phyloP scores from a whole-genome alignment of 768 basidiomycete genomes.

The Boletus reticulatus region DNA sequence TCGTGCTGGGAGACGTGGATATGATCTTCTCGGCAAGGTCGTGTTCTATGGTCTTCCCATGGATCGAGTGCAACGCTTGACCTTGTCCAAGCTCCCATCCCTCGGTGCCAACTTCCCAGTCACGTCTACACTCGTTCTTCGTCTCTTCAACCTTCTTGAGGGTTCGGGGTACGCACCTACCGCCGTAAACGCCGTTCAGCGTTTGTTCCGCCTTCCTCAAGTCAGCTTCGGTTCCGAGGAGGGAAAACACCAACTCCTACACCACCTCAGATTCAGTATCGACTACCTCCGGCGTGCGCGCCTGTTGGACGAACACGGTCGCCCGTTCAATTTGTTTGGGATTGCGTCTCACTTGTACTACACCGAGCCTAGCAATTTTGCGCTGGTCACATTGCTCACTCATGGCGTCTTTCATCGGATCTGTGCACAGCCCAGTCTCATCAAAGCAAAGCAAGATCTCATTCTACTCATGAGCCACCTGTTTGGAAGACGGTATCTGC shows the following conservation, averaged over 20 bases:
- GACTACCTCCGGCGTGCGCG: constrained; percentile 63
- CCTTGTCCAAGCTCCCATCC: constrained; percentile 60
- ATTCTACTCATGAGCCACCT: constrained; percentile 61
- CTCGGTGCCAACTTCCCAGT: constrained; percentile 65
- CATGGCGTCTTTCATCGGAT: constrained; percentile 58
- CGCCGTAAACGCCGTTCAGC: constrained; percentile 49
- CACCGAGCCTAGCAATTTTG: constrained; percentile 70
- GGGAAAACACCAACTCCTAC: constrained; percentile 55
- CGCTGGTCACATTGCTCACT: constrained; percentile 56
- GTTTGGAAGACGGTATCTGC: constrained; percentile 59
- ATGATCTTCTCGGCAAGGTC: constrained; percentile 66
- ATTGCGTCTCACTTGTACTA: constrained; percentile 58
- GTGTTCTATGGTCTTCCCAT: constrained; percentile 69
- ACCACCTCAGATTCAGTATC: constrained; percentile 68
- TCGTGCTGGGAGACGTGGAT: constrained; percentile 70
- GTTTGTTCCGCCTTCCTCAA: constrained; percentile 55
- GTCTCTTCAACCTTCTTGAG: constrained; percentile 62
- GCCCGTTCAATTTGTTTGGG: constrained; percentile 55
- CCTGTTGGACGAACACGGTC: constrained; percentile 52
- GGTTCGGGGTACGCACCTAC: constrained; percentile 52
- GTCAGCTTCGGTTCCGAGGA: constrained; percentile 55
- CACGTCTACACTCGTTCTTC: constrained; percentile 61
- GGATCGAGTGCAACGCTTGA: constrained; percentile 60
- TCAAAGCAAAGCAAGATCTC: constrained; percentile 47
- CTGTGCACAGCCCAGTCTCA: constrained; percentile 39